These are phyloP conservation scores for Aspergillus tamarii DNA, from an alignment of 2,329 filamentous ascomycete genomes.

Conservation along the genomic window DNA sequence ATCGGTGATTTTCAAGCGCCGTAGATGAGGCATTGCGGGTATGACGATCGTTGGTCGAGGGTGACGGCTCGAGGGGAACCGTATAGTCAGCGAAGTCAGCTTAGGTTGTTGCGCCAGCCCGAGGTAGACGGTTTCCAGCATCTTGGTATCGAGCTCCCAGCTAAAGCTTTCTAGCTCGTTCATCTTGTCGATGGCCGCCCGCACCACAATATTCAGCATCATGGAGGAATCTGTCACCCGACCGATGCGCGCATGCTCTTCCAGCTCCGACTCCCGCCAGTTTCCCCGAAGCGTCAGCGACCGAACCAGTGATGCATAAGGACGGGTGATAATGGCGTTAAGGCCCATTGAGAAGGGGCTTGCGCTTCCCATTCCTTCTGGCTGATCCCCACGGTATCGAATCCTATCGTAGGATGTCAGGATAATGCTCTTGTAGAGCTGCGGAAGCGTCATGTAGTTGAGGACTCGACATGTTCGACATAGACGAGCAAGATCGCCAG, in stretches of 20 bases:
- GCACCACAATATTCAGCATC: conserved; percentile 64
- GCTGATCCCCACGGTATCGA: conserved; percentile 59
- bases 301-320: conserved; percentile 56
- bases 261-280: conserved; percentile 60
- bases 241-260: conserved; percentile 61
- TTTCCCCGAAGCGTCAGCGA: conserved; percentile 58
- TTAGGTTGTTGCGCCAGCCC: conserved; percentile 55
- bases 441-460: conserved; percentile 67
- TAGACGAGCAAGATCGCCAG: conserved; percentile 60
- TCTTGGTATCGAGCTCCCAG: conserved; percentile 66
- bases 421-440: conserved; percentile 60
- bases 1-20: conserved; percentile 57
- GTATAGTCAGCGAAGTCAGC: conserved; percentile 58
- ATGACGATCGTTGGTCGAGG: conserved; percentile 61
- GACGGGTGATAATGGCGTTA: conserved; percentile 63
- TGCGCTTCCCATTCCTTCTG: conserved; percentile 64
- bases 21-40: conserved; percentile 60
- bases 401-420: conserved; percentile 62
- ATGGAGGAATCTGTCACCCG: conserved; percentile 66
- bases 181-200: conserved; percentile 64
- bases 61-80: conserved; percentile 59
- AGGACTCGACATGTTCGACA: conserved; percentile 64
- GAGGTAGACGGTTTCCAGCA: conserved; percentile 61
- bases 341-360: conserved; percentile 67
- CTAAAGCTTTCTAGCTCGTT: conserved; percentile 57